Percentiles rank a stretch among this genome's conserved stretches.
phyloP scores from a whole-genome alignment of 139 green algal genomes.

The Dunaliella sp. region DNA sequence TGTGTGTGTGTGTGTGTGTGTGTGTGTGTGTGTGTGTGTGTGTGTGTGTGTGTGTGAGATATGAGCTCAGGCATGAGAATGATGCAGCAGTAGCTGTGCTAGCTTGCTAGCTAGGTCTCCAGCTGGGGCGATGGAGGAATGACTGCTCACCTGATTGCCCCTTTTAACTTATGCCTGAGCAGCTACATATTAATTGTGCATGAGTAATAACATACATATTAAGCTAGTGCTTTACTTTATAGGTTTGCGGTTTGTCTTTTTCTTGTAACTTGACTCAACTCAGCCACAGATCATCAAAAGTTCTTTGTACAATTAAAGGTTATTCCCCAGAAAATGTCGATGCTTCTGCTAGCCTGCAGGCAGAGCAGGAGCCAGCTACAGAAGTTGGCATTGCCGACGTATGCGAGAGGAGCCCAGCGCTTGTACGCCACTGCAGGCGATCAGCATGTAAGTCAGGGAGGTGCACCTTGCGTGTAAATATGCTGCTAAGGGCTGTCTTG shows the following conservation, averaged over 20 bases:
- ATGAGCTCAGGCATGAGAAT: not conserved
- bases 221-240: not conserved
- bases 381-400: not conserved
- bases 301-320: not conserved
- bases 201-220: not conserved
- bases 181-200: not conserved
- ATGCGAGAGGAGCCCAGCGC: not conserved
- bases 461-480: not conserved
- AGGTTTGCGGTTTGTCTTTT: not conserved
- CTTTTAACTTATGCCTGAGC: not conserved
- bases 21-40: not conserved
- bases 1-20: not conserved
- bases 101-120: not conserved
- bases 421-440: not conserved
- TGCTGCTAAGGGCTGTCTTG: not conserved
- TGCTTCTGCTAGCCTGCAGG: not conserved
- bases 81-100: no score
- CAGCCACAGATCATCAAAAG: not conserved
- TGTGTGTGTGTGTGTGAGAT: not conserved
- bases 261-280: not conserved
- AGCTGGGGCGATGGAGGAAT: no score
- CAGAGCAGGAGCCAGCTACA: not conserved
- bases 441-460: not conserved
- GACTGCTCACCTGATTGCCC: not conserved
- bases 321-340: not conserved